Evolutionary conservation across 345 rosid species (phyloP).

Genomic region (Syzygium grande): DNA sequence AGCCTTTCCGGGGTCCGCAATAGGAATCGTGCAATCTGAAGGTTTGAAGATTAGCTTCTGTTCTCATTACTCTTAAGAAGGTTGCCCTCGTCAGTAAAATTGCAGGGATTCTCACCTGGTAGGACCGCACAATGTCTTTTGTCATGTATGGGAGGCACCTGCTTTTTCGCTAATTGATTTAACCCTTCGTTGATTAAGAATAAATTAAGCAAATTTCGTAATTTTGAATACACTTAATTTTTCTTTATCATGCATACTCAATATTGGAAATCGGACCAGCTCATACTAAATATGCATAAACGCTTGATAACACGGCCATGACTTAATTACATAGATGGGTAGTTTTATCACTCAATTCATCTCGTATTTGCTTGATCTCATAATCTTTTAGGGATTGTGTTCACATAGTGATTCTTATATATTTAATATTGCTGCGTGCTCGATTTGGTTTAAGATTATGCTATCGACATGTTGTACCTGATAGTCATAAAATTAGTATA

Average conservation of each 20-base stretch:
- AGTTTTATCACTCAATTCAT: not conserved
- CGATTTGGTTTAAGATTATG: not conserved
- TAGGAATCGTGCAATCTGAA: too few species aligned
- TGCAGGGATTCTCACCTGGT: not conserved
- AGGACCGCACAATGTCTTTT: not conserved
- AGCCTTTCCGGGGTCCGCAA: not conserved
- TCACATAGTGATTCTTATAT: not conserved
- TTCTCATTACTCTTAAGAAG: too few species aligned
- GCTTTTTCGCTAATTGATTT: not conserved
- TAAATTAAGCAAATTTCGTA: not conserved
- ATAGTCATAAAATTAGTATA: not conserved
- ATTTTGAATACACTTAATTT: not conserved
- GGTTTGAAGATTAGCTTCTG: too few species aligned
- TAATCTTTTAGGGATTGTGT: not conserved
- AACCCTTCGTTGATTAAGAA: not conserved
- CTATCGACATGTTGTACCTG: not conserved
- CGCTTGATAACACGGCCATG: fast-evolving
- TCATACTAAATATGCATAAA: not conserved
- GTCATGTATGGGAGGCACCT: not conserved
- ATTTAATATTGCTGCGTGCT: not conserved
- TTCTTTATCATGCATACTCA: not conserved
- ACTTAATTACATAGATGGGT: not conserved
- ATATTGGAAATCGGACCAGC: not conserved
- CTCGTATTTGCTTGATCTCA: not conserved
- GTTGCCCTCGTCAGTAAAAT: too few species aligned